Evolutionary conservation across 768 basidiomycete genomes (phyloP).

Genomic region (Strobilomyces confusus): DNA sequence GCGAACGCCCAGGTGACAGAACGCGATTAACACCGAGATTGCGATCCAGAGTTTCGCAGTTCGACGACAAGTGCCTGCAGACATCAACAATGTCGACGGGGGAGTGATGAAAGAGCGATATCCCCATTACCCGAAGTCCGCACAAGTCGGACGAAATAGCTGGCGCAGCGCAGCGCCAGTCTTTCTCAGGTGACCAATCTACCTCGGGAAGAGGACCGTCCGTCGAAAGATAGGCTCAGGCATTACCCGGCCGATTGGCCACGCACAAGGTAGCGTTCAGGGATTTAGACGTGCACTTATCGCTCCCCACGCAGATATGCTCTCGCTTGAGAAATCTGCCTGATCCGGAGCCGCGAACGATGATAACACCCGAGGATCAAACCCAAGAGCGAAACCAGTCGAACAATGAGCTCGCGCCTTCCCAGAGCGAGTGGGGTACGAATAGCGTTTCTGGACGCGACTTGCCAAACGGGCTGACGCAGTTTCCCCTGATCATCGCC

Average conservation of each 20-base stretch:
- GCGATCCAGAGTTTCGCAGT: not conserved
- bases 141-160: not conserved
- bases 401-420: not conserved
- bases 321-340: not conserved
- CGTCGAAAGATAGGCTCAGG: slow-evolving; percentile 2
- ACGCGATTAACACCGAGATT: not conserved
- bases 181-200: slow-evolving; percentile 2
- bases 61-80: not conserved
- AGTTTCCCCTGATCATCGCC: not conserved
- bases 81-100: too few relatives aligned
- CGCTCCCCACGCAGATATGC: not conserved
- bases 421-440: not conserved
- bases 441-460: slow-evolving; percentile 2
- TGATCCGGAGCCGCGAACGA: not conserved
- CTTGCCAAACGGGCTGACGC: not conserved
- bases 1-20: not conserved
- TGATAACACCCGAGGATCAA: slow-evolving; percentile 9
- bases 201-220: not conserved
- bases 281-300: not conserved
- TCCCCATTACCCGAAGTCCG: not conserved
- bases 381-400: not conserved
- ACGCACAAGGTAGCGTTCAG: not conserved
- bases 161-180: not conserved
- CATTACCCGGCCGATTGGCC: slow-evolving; percentile 1
- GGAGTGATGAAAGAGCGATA: not conserved